Evolutionary conservation across 345 rosid species (phyloP).

Genomic region (Pistacia atlantica): DNA sequence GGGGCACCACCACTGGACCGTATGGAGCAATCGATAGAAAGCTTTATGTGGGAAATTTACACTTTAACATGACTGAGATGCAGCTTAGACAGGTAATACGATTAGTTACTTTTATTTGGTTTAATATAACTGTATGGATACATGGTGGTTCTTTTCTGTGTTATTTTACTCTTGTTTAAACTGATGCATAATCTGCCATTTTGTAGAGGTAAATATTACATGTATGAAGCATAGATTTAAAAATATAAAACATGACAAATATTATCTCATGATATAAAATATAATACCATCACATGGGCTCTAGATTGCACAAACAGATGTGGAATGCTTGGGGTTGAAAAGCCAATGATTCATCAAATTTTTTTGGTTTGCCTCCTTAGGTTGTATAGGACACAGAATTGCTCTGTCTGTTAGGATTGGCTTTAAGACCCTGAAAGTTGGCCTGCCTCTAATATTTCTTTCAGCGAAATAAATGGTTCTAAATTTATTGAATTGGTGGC

Average conservation of each 20-base stretch:
- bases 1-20: constrained; percentile 64
- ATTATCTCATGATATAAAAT: neutral
- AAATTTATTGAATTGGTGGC: neutral
- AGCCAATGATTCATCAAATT: neutral
- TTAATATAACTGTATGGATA: neutral
- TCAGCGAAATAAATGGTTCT: neutral
- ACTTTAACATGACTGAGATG: constrained; percentile 87
- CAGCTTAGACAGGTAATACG: constrained; percentile 82
- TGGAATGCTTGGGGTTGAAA: neutral
- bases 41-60: constrained; percentile 89
- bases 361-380: neutral
- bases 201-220: neutral
- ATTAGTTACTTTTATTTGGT: constrained; percentile 12
- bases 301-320: neutral
- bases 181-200: neutral
- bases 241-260: neutral
- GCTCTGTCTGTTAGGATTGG: neutral
- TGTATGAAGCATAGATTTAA: neutral
- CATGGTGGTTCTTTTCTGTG: neutral
- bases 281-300: neutral
- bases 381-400: neutral
- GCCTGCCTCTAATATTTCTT: neutral
- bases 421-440: neutral
- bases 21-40: constrained; percentile 85
- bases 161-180: neutral